Evolutionary conservation across 345 rosid species (phyloP), one percentile per base, ranked within the genome.

Genomic region (Luvunga scandens): DNA sequence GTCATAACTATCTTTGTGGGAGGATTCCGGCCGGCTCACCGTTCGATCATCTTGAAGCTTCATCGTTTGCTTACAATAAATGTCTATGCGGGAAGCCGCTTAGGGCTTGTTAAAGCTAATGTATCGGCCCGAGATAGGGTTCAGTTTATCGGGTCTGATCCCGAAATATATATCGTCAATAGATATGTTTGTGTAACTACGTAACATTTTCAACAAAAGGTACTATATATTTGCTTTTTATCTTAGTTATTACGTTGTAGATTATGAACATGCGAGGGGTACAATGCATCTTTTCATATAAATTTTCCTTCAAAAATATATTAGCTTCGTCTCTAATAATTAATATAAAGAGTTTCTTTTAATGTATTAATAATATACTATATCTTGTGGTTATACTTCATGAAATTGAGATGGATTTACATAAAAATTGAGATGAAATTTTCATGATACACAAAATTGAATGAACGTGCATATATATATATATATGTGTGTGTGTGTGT

Each of bases 51-150:
- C 95, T 95, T 7, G 98, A 93, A 81, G 94, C 92, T 63, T 82
- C 97, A 22, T 91, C 95, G 67, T 92, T 94, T 85, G 60, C 72
- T 60, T 86, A 80, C 30, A 94, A 94, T 67, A 92, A 89, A 39
- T 92, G 98, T 36, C 92, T 91, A 4, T 92, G 98, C 22, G 98
- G 98, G 21, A 92, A 90, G 85, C 98, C 97, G 24, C 85, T 94
- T 0, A 65, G 81, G 50, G 81, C 89, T 57, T 94, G 98, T 60
- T 86, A 79, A 79, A 65, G 72, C 24, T 7, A 5, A 9, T 30
- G 28, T 55, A 34, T 55, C 77, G 67, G 57, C 57, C 57, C 36
- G 56, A 63, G 22, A 16, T 0, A 48, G 64, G 76, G n/a, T 59
- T 36, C 36, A 6, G 34, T 24, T 73, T 73, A n/a, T 24, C 9